Conservation (phyloP, 345 rosid species). For the thale cress (Arabidopsis thaliana) region TAIR10.1 NC_003070.9:3655501-3656000, state of each 20-base stretch:
- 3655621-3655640: neutral
- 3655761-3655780: no score
- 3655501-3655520: neutral
- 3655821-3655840: slow-evolving; percentile 27
- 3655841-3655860: neutral
- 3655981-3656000: slow-evolving; percentile 16
- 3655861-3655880: slow-evolving; percentile 4
- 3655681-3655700: neutral
- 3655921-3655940: slow-evolving; percentile 42
- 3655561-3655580: slow-evolving; percentile 8
- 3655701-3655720: neutral
- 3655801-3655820: slow-evolving; percentile 32
- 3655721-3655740: neutral
- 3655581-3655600: slow-evolving; percentile 41
- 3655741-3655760: neutral
- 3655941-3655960: slow-evolving; percentile 27
- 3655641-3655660: neutral
- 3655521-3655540: slow-evolving; percentile 5
- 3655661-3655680: neutral
- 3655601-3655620: slow-evolving; percentile 39
- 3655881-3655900: slow-evolving; percentile 33
- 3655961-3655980: slow-evolving; percentile 27
- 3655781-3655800: no score
- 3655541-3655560: slow-evolving; percentile 7
- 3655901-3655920: slow-evolving; percentile 38